Conservation (phyloP, 1,139 yeast genomes). For the Debaryomycetaceae sp. region DNA sequence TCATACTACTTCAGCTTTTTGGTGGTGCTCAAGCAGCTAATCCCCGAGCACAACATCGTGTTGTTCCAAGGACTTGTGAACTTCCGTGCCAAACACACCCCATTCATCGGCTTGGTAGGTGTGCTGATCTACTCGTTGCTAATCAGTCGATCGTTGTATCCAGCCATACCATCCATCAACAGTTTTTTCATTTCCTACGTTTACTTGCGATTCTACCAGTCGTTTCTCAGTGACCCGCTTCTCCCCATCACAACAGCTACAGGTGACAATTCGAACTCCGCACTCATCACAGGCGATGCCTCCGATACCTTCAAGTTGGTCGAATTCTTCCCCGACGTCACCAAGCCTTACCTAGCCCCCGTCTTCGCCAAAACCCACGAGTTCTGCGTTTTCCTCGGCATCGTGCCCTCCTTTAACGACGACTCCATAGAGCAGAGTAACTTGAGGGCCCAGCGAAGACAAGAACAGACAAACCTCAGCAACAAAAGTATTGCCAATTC, state of each 20-base stretch:
- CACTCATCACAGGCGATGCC: conserved; percentile 71
- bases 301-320: conserved; percentile 83
- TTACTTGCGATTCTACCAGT: conserved; percentile 75
- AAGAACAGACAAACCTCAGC: conserved; percentile 40
- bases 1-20: conserved; percentile 71
- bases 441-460: conserved; percentile 61
- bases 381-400: conserved; percentile 48
- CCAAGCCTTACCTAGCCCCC: conserved; percentile 52
- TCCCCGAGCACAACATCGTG: conserved; percentile 82
- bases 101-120: conserved; percentile 53
- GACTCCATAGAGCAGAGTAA: conserved; percentile 74
- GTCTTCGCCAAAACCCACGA: conserved; percentile 55
- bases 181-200: conserved; percentile 71
- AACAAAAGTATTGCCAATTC: conserved; percentile 48
- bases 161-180: conserved; percentile 62
- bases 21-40: conserved; percentile 82
- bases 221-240: conserved; percentile 34
- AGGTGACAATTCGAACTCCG: conserved; percentile 17
- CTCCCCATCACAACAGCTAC: conserved; percentile 36
- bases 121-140: conserved; percentile 46
- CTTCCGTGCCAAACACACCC: conserved; percentile 71
- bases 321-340: conserved; percentile 70
- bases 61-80: conserved; percentile 62
- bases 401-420: conserved; percentile 66
- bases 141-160: conserved; percentile 39